Evolutionary conservation across 176 grass and related monocot genomes (phyloP).

Genomic region (Oryza longistaminata): DNA sequence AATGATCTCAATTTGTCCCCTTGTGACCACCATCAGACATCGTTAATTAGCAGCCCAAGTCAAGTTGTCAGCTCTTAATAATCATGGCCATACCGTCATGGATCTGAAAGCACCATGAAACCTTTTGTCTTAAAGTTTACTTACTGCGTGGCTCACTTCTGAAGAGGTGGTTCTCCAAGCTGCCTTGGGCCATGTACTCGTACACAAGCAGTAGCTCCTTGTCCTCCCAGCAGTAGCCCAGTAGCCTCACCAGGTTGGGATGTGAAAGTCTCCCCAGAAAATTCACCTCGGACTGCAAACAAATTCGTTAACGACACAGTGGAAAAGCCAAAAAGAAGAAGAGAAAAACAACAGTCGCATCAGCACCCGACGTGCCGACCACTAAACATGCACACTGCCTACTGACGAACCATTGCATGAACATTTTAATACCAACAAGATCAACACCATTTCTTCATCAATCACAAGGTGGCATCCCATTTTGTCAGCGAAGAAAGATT

Average conservation of each 20-base stretch:
- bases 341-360: background rate
- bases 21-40: background rate
- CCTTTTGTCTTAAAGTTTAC: background rate
- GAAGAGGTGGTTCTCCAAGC: slow-evolving; percentile 81
- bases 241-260: slow-evolving; percentile 68
- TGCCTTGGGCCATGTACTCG: slow-evolving; percentile 73
- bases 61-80: slow-evolving; percentile 18
- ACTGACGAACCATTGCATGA: background rate
- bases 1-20: background rate
- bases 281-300: slow-evolving; percentile 62
- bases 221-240: slow-evolving; percentile 74
- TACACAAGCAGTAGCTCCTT: slow-evolving; percentile 77
- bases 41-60: background rate
- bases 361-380: slow-evolving; percentile 29
- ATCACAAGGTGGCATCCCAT: background rate
- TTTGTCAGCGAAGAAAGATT: slow-evolving; percentile 9
- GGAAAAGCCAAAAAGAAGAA: background rate
- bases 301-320: background rate
- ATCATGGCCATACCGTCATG: background rate
- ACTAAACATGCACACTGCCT: background rate
- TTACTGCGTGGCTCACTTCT: slow-evolving; percentile 54
- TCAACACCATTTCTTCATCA: background rate
- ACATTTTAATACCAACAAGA: slow-evolving; percentile 1
- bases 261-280: slow-evolving; percentile 69
- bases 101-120: background rate